Conservation (phyloP, 305 asterid species). For the Galium porrigens region DNA sequence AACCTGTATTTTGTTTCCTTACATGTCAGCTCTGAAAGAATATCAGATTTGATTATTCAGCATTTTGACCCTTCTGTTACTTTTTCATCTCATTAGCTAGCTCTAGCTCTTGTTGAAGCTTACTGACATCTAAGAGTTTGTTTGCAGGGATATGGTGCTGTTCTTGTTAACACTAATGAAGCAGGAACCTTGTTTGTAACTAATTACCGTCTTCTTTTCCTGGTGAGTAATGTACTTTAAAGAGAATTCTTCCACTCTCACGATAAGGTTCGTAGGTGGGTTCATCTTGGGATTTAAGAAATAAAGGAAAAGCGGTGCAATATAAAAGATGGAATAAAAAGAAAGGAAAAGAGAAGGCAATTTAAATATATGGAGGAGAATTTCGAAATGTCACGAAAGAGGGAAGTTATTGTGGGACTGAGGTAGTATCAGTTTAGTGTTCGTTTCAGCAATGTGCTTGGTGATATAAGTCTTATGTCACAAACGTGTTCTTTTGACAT, state of each 20-base stretch:
- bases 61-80: constrained; percentile 4
- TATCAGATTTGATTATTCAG: background rate
- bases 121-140: constrained; percentile 20
- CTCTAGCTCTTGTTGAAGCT: constrained; percentile 14
- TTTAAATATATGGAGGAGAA: background rate
- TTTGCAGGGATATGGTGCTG: constrained; percentile 71
- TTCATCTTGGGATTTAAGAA: background rate
- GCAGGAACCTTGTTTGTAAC: constrained; percentile 87
- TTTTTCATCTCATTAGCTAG: constrained; percentile 5
- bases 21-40: background rate
- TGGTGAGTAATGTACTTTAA: constrained; percentile 37
- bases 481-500: background rate
- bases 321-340: background rate
- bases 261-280: background rate
- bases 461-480: background rate
- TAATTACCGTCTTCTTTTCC: constrained; percentile 84
- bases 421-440: background rate
- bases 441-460: background rate
- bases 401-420: background rate
- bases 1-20: background rate
- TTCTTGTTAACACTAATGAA: constrained; percentile 84
- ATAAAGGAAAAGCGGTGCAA: background rate
- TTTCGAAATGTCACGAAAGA: too few species aligned
- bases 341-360: background rate
- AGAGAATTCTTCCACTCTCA: background rate